Evolutionary conservation across 371 early-diverging fungal species (phyloP), one percentile per base, ranked within the genome.

Genomic region (Capillidium heterosporum): DNA sequence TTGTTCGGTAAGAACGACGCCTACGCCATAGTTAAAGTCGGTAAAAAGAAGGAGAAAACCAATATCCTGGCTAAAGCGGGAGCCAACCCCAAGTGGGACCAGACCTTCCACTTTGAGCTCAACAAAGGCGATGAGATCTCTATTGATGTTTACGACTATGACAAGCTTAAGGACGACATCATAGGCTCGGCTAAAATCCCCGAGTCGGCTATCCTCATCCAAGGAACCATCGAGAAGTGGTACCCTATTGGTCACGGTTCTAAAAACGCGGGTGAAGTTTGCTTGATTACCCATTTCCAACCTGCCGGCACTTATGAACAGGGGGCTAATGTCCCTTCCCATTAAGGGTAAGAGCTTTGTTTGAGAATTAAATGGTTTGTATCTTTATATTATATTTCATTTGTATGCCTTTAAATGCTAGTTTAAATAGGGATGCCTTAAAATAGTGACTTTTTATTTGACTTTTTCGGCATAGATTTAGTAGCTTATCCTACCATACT

Each of bases 401-500:
- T 7, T 35, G 13, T 35, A 35, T 7, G 13, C 13, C 13, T 35
- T 13, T 7, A 35, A 35, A 13, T 35, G 4, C 13, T 13, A 35
- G 4, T 35, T 35, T 35, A 35, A 35, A 35, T 35, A 4, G 4
- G 4, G 13, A 35, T 13, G 35, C 13, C 35, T 7, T 4, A 35
- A 35, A 35, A 35, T 35, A 35, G 4, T 35, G 4, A 35, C 4
- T 7, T 7, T 35, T 7, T 35, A 35, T 35, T 7, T 35, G 4
- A 35, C 4, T 35, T 35, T 35, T 35, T 35, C 4, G 4, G 4
- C 35, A 35, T 7, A 44, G n/a, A n/a, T 21, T 42, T 24, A 56
- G 42, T 26, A 8, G 1, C 5, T 73, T 73, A 89, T n/a, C 91
- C 91, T 47, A 85, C 64, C 85, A 87, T 86, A 47, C 81, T 82